Evolutionary conservation across 1,284 basidiomycete genomes (phyloP), one percentile per base, ranked within the genome.

Genomic region (Vanrija sp.): DNA sequence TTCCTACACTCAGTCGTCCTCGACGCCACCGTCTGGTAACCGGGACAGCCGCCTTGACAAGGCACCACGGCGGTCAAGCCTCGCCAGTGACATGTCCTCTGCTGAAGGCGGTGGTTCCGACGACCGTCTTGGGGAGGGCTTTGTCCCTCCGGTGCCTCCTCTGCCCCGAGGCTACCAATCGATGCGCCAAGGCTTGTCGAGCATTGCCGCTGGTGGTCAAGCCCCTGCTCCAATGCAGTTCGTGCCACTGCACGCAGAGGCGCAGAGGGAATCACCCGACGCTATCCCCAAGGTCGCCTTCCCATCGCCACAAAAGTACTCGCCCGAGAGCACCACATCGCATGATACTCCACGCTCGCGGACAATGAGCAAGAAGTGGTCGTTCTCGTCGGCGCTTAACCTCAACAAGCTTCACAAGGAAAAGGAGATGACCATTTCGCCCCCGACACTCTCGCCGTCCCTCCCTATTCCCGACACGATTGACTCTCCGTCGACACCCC

Each of bases 81-180:
- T 83, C 3, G 84, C 90, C 22, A 95, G 91, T 73, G 91, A 95
- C 69, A 80, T 85, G 18, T 90, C 88, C 81, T 80, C 56, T 0
- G 19, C 51, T 9, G 57, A 54, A 31, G 31, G 31, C 14, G 49
- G 56, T 4, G 31, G 47, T 19, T n/a, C 45, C 20, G 53, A 56
- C 31, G 59, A 61, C 19, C 19, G 41, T 12, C 84, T 84, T 56
- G 75, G 50, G 9, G 59, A 62, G 39, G 57, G 78, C 57, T 65
- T 76, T 54, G 92, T 97, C 6, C 95, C 96, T 1, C 95, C 95
- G 20, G 96, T 98, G 2, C 95, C 95, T 31, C 95, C 96, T 41
- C 78, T 98, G 19, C 95, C 95, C 36, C 97, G 96, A 76, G 89
- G 92, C 63, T 93, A 86, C 75, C 84, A 85, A 58, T 86, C 89